phyloP scores from a whole-genome alignment of 768 basidiomycete species.

The Auricularia sp. region DNA sequence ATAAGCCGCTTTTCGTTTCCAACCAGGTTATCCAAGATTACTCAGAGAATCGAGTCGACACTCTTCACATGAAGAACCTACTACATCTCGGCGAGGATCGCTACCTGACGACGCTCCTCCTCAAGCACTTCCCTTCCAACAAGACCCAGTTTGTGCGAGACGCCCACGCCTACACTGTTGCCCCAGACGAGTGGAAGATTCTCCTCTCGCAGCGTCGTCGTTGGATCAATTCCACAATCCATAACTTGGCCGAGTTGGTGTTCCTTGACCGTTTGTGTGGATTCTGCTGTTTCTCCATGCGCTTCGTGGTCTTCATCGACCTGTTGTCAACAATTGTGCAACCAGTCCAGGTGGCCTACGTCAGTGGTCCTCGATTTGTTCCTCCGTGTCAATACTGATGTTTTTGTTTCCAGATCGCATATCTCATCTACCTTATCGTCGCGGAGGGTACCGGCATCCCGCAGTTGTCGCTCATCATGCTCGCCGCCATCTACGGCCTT shows the following conservation, averaged over 20 bases:
- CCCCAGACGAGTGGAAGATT: conserved; percentile 92
- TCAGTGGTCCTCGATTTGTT: conserved; percentile 33
- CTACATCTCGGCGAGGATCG: conserved; percentile 98
- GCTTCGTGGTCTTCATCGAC: conserved; percentile 96
- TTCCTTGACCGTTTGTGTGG: conserved; percentile 88
- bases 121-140: conserved; percentile 89
- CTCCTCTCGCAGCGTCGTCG: conserved; percentile 92
- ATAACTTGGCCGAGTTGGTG: conserved; percentile 89
- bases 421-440: conserved; percentile 73
- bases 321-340: conserved; percentile 77
- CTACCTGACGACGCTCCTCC: conserved; percentile 87
- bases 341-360: conserved; percentile 82
- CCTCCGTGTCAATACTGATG: conserved; percentile 8
- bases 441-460: conserved; percentile 61
- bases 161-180: conserved; percentile 88
- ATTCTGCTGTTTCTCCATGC: conserved; percentile 99
- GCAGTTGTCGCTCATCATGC: conserved; percentile 77
- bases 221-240: conserved; percentile 99
- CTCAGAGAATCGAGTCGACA: conserved; percentile 92
- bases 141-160: conserved; percentile 95
- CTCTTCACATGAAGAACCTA: conserved; percentile 97
- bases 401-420: conserved; percentile 52
- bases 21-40: conserved; percentile 88
- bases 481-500: conserved; percentile 88
- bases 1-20: conserved; percentile 88